Percentiles rank a stretch among this genome's conserved stretches.
Conservation (phyloP, 305 asterid genomes). For the Solanum hybrid region DNA sequence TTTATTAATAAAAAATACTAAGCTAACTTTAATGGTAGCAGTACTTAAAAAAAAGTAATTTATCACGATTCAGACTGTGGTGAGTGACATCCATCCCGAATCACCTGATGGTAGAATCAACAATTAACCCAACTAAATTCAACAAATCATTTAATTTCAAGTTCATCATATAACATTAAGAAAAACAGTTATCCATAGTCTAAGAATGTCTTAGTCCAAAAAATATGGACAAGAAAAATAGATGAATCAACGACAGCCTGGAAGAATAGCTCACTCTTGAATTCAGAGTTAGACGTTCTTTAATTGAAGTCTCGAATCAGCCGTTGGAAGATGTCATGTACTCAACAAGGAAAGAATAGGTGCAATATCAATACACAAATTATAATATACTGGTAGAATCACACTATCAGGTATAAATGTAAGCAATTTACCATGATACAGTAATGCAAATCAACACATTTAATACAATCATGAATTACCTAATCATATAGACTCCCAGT, state of each 20-base stretch:
- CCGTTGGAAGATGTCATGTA: too few species aligned
- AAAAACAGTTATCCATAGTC: too few species aligned
- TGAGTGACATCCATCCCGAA: neutral
- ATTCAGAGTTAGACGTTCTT: neutral
- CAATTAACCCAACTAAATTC: neutral
- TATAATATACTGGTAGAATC: neutral
- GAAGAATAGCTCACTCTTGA: neutral
- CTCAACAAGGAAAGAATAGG: neutral
- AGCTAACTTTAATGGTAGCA: neutral
- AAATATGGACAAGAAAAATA: neutral
- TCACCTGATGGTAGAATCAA: neutral
- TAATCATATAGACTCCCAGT: neutral
- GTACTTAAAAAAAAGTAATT: neutral
- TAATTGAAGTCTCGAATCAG: too few species aligned
- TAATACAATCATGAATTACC: neutral
- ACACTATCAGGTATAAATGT: too few species aligned
- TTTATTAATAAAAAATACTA: neutral
- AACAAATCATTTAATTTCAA: neutral
- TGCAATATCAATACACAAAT: neutral
- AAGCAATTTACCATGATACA: too few species aligned
- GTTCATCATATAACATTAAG: neutral
- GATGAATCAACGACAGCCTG: neutral
- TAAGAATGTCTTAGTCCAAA: neutral
- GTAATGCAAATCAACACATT: neutral
- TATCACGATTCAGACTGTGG: accelerated